Percentiles rank a stretch among this genome's conserved stretches.
These are phyloP conservation scores for Hemileccinum impolitum DNA, from an alignment of 768 basidiomycete species.

Conservation along the genomic window DNA sequence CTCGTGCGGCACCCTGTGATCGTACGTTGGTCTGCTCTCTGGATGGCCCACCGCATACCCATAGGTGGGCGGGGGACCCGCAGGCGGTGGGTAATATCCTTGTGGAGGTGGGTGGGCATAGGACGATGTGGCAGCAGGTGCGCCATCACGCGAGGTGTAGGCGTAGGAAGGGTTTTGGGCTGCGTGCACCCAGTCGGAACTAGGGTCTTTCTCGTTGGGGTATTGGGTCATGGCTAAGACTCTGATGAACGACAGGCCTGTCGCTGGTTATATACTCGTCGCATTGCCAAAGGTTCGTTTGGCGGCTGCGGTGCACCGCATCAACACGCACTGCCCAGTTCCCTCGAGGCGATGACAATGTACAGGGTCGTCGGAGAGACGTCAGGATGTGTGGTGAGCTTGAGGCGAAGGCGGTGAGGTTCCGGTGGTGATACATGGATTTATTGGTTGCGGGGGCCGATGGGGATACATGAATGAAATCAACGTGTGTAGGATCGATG, in stretches of 20 bases:
- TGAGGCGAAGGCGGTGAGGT: too few species aligned
- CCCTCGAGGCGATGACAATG: too few species aligned
- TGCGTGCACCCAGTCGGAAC: conserved; percentile 11
- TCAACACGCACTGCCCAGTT: too few species aligned
- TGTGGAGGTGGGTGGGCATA: conserved; percentile 2
- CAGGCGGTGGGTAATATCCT: conserved; percentile 5
- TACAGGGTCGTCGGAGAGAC: too few species aligned
- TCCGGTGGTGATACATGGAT: not conserved
- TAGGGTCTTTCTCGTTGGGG: conserved; percentile 26
- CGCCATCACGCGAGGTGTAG: conserved; percentile 10
- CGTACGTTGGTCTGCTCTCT: too few species aligned
- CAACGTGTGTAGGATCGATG: too few species aligned
- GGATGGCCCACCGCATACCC: conserved; percentile 3
- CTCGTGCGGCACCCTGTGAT: not conserved
- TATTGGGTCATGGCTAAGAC: conserved; percentile 15
- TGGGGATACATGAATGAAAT: too few species aligned
- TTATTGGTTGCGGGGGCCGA: too few species aligned
- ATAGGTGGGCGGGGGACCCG: conserved; percentile 14
- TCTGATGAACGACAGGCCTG: not conserved
- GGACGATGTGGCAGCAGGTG: not conserved
- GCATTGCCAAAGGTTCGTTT: too few species aligned
- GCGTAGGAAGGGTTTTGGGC: not conserved
- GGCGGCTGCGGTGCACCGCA: too few species aligned
- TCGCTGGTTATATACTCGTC: not conserved
- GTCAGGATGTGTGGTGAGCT: conserved; percentile 1